phyloP scores from a whole-genome alignment of 352 stramenopile genomes.

The Globisporangium sylvaticum region DNA sequence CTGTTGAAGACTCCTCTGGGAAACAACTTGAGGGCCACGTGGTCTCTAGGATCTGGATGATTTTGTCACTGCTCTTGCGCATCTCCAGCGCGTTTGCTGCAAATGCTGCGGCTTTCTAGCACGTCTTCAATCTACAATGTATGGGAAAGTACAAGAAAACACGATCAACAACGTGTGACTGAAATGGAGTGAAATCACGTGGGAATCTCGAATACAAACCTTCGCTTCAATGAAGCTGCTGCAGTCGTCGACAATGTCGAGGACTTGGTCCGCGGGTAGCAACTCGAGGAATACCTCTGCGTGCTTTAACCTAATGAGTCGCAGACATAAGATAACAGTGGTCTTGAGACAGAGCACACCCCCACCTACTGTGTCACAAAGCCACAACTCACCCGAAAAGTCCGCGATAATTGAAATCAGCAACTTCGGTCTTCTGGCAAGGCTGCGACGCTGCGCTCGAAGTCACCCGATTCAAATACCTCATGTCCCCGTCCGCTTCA shows the following conservation, averaged over 20 bases:
- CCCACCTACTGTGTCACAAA: not conserved
- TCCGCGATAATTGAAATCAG: not conserved
- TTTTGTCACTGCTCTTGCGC: constrained; percentile 25
- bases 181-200: not conserved
- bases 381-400: constrained; percentile 12
- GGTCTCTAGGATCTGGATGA: constrained; percentile 44
- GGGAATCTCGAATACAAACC: constrained; percentile 16
- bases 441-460: constrained; percentile 20
- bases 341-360: not conserved
- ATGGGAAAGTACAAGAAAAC: not conserved
- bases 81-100: constrained; percentile 32
- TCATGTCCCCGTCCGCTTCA: constrained; percentile 4
- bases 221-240: constrained; percentile 34
- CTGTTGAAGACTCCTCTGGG: not conserved
- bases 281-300: constrained; percentile 24
- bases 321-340: not conserved
- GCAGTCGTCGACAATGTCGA: constrained; percentile 31
- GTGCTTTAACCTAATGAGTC: constrained; percentile 16
- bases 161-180: not conserved
- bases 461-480: constrained; percentile 3
- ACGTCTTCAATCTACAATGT: constrained; percentile 55
- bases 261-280: constrained; percentile 23
- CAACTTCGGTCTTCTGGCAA: not conserved
- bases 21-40: constrained; percentile 23
- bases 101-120: constrained; percentile 43